Conservation (phyloP, 2,329 filamentous ascomycete species). For the Bipolaris cookei region DNA sequence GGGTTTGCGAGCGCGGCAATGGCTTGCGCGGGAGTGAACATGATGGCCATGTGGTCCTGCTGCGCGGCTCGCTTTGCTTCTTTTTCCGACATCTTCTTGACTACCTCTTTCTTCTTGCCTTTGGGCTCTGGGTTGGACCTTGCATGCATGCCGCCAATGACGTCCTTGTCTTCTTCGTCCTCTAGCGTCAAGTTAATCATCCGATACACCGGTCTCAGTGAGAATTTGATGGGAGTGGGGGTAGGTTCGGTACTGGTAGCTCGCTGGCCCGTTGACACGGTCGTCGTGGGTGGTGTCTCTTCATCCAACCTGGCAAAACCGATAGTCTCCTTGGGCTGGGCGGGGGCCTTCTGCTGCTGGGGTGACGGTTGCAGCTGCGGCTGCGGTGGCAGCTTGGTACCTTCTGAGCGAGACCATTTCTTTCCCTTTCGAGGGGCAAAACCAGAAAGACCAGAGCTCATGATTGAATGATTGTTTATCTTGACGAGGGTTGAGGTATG, state of each 20-base stretch:
- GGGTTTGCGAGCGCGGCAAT: slow-evolving; percentile 6
- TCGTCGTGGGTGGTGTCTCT: not conserved
- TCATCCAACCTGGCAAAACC: not conserved
- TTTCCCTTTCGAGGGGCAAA: too few species aligned
- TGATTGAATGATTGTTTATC: too few species aligned
- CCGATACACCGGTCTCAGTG: not conserved
- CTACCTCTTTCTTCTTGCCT: too few species aligned
- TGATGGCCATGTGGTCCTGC: not conserved
- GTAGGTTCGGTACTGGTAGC: not conserved
- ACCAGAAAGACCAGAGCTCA: too few species aligned
- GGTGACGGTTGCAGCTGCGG: not conserved
- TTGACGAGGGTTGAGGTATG: too few species aligned
- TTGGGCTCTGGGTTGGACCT: too few species aligned
- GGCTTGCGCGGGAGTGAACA: slow-evolving; percentile 22
- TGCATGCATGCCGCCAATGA: not conserved
- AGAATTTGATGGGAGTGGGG: not conserved
- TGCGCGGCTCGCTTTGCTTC: too few species aligned
- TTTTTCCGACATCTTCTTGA: too few species aligned
- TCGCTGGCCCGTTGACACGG: not conserved
- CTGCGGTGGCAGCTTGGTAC: too few species aligned
- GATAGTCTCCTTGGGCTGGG: not conserved
- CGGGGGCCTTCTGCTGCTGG: not conserved
- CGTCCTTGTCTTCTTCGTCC: not conserved
- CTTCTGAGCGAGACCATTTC: too few species aligned
- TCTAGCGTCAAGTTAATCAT: not conserved